These are phyloP conservation scores for Echites panduratus DNA, from an alignment of 257 asterid species.

Conservation along the genomic window DNA sequence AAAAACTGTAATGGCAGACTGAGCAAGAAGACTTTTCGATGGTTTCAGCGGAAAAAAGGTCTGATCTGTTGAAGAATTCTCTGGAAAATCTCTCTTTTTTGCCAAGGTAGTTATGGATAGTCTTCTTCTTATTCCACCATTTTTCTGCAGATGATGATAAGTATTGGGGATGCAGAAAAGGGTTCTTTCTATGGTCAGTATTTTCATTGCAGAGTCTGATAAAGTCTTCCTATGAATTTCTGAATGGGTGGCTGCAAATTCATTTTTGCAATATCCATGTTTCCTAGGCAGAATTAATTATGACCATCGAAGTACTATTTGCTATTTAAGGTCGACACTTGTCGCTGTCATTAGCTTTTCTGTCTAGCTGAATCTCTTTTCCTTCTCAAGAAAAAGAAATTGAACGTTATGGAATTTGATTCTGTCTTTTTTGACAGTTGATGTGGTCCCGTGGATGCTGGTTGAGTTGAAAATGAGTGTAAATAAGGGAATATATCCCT, in stretches of 20 bases:
- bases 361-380: no score
- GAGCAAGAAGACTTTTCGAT: constrained; percentile 36
- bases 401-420: no score
- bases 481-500: no score
- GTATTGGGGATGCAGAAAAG: constrained; percentile 11
- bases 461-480: no score
- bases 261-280: neutral
- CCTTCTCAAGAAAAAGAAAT: no score
- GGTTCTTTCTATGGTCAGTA: constrained; percentile 20
- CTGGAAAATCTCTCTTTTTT: constrained; percentile 35
- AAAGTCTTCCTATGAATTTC: neutral
- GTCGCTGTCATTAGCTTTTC: neutral
- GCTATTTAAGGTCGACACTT: neutral
- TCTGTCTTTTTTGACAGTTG: no score
- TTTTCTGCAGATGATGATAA: constrained; percentile 17
- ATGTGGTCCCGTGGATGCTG: no score
- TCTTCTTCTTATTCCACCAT: constrained; percentile 17
- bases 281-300: no score
- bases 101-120: constrained; percentile 19
- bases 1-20: constrained; percentile 51
- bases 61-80: constrained; percentile 29
- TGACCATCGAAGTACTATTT: no score
- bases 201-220: constrained; percentile 18
- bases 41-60: constrained; percentile 23
- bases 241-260: constrained; percentile 4